A percentile compares a stretch with the other conserved stretches of the same genome.
phyloP scores from a whole-genome alignment of 257 asterid genomes.

The Gentiana straminea region DNA sequence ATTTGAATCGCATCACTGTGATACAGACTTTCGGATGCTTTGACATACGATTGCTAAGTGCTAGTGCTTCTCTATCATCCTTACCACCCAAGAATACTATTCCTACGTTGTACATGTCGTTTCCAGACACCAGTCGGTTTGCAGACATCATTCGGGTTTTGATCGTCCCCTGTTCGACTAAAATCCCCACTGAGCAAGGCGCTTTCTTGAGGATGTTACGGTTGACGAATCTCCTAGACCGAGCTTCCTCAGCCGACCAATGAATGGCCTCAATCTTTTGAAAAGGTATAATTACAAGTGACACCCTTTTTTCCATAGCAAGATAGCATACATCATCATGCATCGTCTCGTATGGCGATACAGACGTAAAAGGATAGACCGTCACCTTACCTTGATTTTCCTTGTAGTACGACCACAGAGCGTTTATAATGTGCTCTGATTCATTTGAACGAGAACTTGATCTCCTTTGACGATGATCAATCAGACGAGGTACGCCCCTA shows the following conservation, averaged over 20 bases:
- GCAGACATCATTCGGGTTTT: neutral
- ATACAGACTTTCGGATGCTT: slow-evolving; percentile 16
- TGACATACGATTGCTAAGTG: slow-evolving; percentile 27
- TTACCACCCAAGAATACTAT: slow-evolving; percentile 34
- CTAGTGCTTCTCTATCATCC: slow-evolving; percentile 39
- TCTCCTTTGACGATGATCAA: slow-evolving; percentile 22
- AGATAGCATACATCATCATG: slow-evolving; percentile 34
- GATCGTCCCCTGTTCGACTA: slow-evolving; percentile 15
- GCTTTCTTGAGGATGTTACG: slow-evolving; percentile 17
- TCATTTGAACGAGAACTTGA: slow-evolving; percentile 2
- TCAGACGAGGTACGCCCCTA: slow-evolving; percentile 21
- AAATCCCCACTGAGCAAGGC: slow-evolving; percentile 35
- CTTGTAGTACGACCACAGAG: slow-evolving; percentile 19
- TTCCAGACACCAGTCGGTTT: neutral
- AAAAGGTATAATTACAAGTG: slow-evolving; percentile 26
- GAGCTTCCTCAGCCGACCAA: slow-evolving; percentile 2
- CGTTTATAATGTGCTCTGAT: slow-evolving; percentile 28
- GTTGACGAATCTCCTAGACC: slow-evolving; percentile 16
- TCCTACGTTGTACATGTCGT: slow-evolving; percentile 11
- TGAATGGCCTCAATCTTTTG: slow-evolving; percentile 13
- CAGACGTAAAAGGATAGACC: slow-evolving; percentile 22
- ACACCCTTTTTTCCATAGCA: slow-evolving; percentile 27
- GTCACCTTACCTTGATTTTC: slow-evolving; percentile 15
- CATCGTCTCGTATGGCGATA: slow-evolving; percentile 31
- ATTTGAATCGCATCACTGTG: slow-evolving; percentile 16